Conservation (phyloP, 257 asterid species). For the Gardenia jasminoides region DNA sequence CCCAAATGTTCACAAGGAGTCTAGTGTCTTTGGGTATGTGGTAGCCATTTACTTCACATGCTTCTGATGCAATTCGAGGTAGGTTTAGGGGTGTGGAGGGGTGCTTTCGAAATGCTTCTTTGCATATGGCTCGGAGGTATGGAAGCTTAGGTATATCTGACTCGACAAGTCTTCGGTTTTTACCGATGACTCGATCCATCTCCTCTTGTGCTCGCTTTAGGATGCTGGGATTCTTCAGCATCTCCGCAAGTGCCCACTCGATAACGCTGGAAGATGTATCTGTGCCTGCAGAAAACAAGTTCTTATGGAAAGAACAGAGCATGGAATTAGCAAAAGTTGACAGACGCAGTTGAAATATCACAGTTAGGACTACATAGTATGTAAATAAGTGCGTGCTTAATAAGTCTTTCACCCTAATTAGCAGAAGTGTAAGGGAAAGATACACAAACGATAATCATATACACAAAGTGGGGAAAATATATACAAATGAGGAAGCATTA, state of each 20-base stretch:
- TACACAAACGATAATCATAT: too few relatives aligned
- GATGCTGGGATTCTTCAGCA: conserved; percentile 39
- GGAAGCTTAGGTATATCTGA: conserved; percentile 43
- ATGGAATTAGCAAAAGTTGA: too few relatives aligned
- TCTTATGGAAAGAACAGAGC: conserved; percentile 18
- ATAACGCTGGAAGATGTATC: conserved; percentile 49
- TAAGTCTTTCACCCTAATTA: too few relatives aligned
- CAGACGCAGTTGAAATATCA: too few relatives aligned
- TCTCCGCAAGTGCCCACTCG: conserved; percentile 57
- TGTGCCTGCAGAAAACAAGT: conserved; percentile 48
- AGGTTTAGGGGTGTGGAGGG: conserved; percentile 53
- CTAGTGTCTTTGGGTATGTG: conserved; percentile 44
- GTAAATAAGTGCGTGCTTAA: too few relatives aligned
- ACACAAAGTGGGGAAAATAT: too few relatives aligned
- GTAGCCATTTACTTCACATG: conserved; percentile 39
- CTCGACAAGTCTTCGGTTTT: conserved; percentile 17
- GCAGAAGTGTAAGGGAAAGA: too few relatives aligned
- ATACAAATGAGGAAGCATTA: too few relatives aligned
- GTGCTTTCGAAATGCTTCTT: conserved; percentile 49
- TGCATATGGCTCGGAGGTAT: conserved; percentile 46
- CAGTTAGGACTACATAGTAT: too few relatives aligned
- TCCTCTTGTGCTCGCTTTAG: conserved; percentile 38
- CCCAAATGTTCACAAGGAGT: conserved; percentile 55
- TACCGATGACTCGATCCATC: conserved; percentile 41
- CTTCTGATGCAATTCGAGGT: conserved; percentile 33